A percentile compares a stretch with the other conserved stretches of the same genome.
These are phyloP conservation scores for Suhomyces chickasaworum DNA, from an alignment of 1,139 yeast genomes.

Conservation along the genomic window DNA sequence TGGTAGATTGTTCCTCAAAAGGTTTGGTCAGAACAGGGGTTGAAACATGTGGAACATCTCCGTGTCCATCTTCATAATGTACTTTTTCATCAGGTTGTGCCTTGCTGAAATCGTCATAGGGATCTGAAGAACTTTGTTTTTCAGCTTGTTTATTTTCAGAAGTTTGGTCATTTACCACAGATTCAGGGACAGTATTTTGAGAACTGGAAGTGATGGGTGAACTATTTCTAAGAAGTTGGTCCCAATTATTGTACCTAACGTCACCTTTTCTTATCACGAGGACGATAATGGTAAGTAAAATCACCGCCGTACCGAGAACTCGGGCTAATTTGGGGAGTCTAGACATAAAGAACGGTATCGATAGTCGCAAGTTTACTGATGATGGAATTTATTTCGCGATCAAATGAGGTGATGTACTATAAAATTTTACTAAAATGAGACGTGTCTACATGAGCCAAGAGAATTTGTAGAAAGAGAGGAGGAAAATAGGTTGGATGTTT, in stretches of 20 bases:
- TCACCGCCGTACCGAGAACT: not conserved
- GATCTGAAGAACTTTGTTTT: not conserved
- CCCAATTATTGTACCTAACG: not conserved
- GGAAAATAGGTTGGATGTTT: not conserved
- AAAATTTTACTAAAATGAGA: not conserved
- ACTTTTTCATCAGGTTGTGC: too few species aligned
- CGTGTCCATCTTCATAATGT: too few species aligned
- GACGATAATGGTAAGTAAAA: not conserved
- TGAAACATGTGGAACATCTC: too few species aligned
- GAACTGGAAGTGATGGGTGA: not conserved
- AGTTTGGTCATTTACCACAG: not conserved
- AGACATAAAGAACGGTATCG: not conserved
- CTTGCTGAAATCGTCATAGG: too few species aligned
- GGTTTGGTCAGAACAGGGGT: too few species aligned
- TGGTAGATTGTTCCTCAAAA: too few species aligned
- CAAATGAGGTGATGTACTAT: not conserved
- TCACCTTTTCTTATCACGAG: not conserved
- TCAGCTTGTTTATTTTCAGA: not conserved
- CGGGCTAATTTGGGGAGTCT: conserved; percentile 1
- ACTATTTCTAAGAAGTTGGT: not conserved
- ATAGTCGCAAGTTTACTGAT: not conserved
- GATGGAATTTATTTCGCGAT: not conserved
- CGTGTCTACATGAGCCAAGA: not conserved
- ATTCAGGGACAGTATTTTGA: too few species aligned
- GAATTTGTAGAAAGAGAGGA: not conserved